phyloP scores from a whole-genome alignment of 306 rosid species.

The Trichosanthes truncata region DNA sequence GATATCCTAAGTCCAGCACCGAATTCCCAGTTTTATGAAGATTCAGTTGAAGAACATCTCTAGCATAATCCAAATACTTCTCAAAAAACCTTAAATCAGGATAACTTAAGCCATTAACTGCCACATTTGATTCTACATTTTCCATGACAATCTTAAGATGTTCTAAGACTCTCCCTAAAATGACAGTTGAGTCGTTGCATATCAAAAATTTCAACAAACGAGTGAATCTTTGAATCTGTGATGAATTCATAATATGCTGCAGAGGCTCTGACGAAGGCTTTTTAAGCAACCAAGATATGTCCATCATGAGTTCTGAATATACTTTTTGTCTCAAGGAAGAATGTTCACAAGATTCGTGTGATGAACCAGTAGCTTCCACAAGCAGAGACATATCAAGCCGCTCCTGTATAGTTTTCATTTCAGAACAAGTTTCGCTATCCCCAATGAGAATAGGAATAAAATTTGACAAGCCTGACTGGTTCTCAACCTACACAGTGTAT shows the following conservation, averaged over 20 bases:
- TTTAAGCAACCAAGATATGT: conserved; percentile 86
- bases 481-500: conserved; percentile 62
- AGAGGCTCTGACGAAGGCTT: conserved; percentile 49
- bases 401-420: conserved; percentile 53
- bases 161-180: conserved; percentile 61
- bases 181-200: conserved; percentile 42
- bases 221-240: conserved; percentile 64
- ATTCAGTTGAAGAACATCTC: conserved; percentile 33
- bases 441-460: conserved; percentile 79
- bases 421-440: conserved; percentile 68
- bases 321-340: conserved; percentile 34
- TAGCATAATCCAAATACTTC: conserved; percentile 38
- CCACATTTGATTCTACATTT: conserved; percentile 23
- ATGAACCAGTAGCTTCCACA: conserved; percentile 30
- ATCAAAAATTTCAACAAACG: conserved; percentile 60
- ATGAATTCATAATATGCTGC: conserved; percentile 37
- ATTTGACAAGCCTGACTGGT: conserved; percentile 89
- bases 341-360: conserved; percentile 43
- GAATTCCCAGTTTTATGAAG: conserved; percentile 19
- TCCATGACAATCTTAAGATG: conserved; percentile 37
- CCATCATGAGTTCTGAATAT: conserved; percentile 60
- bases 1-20: conserved; percentile 2
- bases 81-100: conserved; percentile 36
- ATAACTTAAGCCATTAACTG: conserved; percentile 19
- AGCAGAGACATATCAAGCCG: conserved; percentile 37